Percentiles rank a stretch among this genome's conserved stretches.
phyloP scores from a whole-genome alignment of 106 monocot genomes.

The Gastrodia elata region DNA sequence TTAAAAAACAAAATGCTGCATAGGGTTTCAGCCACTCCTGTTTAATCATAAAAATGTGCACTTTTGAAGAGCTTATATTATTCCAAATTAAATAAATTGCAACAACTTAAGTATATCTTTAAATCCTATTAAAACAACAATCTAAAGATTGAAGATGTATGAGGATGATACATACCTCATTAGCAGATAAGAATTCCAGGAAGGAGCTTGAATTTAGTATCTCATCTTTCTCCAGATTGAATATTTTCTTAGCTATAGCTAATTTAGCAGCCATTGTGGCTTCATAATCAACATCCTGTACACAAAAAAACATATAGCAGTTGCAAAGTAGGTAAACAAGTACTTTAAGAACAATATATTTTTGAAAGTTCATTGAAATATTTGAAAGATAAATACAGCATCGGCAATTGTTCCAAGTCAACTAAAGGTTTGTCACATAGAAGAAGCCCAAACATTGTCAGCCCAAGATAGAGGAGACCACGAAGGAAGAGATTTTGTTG shows the following conservation, averaged over 20 bases:
- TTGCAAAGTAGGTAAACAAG: background rate
- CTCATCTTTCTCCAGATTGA: conserved; percentile 58
- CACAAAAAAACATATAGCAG: background rate
- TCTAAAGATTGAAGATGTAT: background rate
- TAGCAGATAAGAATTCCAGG: conserved; percentile 61
- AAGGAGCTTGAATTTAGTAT: conserved; percentile 63
- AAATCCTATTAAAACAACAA: background rate
- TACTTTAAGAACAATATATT: background rate
- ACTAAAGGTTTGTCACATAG: too few species aligned
- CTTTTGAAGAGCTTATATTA: background rate
- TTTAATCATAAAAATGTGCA: conserved; percentile 10
- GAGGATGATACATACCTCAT: conserved; percentile 45
- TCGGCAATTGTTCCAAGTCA: too few species aligned
- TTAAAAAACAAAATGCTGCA: conserved; percentile 81
- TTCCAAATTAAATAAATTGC: background rate
- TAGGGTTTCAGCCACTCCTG: conserved; percentile 95
- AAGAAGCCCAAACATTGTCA: too few species aligned
- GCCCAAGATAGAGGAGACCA: too few species aligned
- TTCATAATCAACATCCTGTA: conserved; percentile 88
- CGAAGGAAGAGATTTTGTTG: too few species aligned
- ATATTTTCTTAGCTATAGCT: conserved; percentile 81
- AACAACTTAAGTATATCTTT: background rate
- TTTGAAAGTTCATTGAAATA: background rate
- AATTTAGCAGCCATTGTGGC: conserved; percentile 72
- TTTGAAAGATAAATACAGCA: background rate